phyloP scores from a whole-genome alignment of 441 rosid species.

The Aleurites moluccanus region DNA sequence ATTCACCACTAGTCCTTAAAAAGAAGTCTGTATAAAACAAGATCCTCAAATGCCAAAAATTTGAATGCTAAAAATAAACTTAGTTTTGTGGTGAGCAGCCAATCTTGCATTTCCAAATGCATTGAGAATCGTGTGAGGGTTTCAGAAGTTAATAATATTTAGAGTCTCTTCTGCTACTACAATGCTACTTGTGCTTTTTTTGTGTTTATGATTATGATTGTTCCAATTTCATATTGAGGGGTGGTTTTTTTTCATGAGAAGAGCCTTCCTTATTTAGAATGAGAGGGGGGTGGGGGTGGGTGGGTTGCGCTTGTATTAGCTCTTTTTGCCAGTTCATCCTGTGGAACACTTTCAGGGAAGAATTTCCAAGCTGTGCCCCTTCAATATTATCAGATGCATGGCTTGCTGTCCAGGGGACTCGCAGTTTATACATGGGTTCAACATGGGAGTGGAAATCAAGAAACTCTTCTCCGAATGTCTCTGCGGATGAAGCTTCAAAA shows the following conservation, averaged over 20 bases:
- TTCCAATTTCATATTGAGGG: background rate
- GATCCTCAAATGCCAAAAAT: background rate
- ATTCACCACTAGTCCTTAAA: background rate
- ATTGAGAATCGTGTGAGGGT: background rate
- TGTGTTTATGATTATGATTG: background rate
- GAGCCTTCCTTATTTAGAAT: background rate
- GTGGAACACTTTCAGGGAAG: conserved; percentile 48
- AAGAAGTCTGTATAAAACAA: background rate
- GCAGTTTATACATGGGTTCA: conserved; percentile 65
- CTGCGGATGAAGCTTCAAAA: conserved; percentile 67
- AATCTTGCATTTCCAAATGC: background rate
- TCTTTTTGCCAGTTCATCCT: conserved; percentile 1
- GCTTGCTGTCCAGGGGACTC: conserved; percentile 77
- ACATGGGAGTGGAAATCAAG: conserved; percentile 94
- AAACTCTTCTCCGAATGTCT: conserved; percentile 56
- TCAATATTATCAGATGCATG: conserved; percentile 87
- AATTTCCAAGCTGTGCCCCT: conserved; percentile 64
- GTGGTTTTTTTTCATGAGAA: background rate
- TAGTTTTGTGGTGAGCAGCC: background rate
- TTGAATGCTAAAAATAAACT: background rate
- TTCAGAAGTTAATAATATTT: background rate
- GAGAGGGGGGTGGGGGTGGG: background rate
- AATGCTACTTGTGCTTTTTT: too few relatives aligned
- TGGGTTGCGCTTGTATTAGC: background rate
- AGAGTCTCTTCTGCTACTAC: too few relatives aligned